Evolutionary conservation across 768 basidiomycete species (phyloP).

Genomic region (Hygrophoropsis aurantiaca): DNA sequence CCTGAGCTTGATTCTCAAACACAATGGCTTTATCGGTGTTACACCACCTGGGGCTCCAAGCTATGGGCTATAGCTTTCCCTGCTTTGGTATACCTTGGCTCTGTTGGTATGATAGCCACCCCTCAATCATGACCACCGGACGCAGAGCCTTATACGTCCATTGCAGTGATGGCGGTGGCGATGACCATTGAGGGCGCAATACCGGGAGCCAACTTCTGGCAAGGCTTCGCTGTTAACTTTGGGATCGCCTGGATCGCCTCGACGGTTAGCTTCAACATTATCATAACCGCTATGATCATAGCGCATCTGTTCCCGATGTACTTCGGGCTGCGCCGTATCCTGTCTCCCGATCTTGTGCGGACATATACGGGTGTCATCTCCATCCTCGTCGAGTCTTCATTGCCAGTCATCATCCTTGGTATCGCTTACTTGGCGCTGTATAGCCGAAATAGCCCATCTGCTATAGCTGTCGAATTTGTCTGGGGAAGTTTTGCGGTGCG

Average conservation of each 20-base stretch:
- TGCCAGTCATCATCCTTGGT: constrained; percentile 24
- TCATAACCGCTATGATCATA: constrained; percentile 19
- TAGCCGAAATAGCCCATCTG: background rate
- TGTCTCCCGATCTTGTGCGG: constrained; percentile 17
- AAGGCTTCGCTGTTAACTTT: too few relatives aligned
- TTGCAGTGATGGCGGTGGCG: too few relatives aligned
- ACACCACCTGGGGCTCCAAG: constrained; percentile 25
- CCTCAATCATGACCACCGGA: too few relatives aligned
- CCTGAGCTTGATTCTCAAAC: background rate
- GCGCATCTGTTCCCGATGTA: constrained; percentile 15
- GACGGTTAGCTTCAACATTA: constrained; percentile 16
- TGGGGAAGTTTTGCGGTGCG: background rate
- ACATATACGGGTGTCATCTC: constrained; percentile 17
- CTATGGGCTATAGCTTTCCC: constrained; percentile 16
- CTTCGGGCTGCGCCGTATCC: constrained; percentile 6
- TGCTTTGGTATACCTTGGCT: constrained; percentile 20
- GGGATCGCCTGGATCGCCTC: too few relatives aligned
- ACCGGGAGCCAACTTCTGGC: too few relatives aligned
- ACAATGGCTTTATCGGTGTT: constrained; percentile 32
- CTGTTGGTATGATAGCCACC: constrained; percentile 17
- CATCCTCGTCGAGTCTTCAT: constrained; percentile 21
- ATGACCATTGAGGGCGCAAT: too few relatives aligned
- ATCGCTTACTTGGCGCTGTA: constrained; percentile 16
- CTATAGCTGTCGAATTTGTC: background rate
- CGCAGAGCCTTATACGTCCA: too few relatives aligned